These are phyloP conservation scores for Trichosporon sp. DNA, from an alignment of 1,284 basidiomycete species.

Conservation along the genomic window DNA sequence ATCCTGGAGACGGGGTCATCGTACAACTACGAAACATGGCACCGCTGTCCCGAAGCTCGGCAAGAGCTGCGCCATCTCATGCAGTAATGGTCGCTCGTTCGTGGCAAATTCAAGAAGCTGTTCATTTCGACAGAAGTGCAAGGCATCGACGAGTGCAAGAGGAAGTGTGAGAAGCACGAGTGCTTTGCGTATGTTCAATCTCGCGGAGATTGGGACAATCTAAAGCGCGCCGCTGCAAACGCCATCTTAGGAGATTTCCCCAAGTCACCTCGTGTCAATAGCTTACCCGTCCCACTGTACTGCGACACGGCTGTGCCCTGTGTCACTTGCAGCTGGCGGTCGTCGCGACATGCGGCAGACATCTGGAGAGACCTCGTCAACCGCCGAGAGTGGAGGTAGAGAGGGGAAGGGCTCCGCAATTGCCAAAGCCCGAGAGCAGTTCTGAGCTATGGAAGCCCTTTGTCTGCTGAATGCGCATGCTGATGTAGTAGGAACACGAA, in stretches of 20 bases:
- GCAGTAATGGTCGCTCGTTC: neutral
- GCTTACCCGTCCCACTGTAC: neutral
- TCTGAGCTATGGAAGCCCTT: no score
- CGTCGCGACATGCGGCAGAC: neutral
- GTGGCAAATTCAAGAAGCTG: neutral
- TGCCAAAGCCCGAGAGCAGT: no score
- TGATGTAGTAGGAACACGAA: no score
- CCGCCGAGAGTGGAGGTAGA: neutral
- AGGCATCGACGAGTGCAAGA: neutral
- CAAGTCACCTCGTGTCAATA: neutral
- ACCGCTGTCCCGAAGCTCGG: neutral
- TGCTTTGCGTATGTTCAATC: neutral
- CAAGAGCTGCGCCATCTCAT: neutral
- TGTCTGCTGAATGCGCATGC: no score
- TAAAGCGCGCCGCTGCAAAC: neutral
- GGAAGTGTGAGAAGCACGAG: neutral
- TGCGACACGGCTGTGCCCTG: neutral
- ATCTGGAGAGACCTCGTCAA: neutral
- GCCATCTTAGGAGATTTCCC: neutral
- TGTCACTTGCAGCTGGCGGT: neutral
- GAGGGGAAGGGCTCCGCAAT: neutral
- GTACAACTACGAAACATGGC: neutral
- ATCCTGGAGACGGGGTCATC: no score
- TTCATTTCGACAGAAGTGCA: neutral
- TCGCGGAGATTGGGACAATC: neutral